Evolutionary conservation across 1,284 basidiomycete genomes (phyloP).

Genomic region (Ceratobasidium sp.): DNA sequence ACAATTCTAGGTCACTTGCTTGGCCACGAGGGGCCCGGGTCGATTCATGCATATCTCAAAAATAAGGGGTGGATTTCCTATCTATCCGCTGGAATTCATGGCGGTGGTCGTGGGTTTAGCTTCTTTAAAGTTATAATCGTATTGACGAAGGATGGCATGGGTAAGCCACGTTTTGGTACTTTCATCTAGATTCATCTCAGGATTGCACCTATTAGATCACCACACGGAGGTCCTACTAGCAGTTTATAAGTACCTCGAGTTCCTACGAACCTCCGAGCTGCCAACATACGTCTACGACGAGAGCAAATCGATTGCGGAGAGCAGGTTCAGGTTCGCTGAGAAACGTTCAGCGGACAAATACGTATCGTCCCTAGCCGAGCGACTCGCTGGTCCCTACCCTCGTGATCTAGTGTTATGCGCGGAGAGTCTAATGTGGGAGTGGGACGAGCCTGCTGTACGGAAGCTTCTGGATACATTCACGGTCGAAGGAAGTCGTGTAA

Average conservation of each 20-base stretch:
- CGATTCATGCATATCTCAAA: slow-evolving; percentile 92
- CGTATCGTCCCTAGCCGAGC: slow-evolving; percentile 79
- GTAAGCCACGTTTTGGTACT: slow-evolving; percentile 59
- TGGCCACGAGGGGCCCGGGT: slow-evolving; percentile 97
- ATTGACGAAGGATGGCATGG: slow-evolving; percentile 87
- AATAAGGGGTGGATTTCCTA: slow-evolving; percentile 90
- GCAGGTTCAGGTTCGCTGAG: slow-evolving; percentile 90
- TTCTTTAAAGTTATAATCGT: slow-evolving; percentile 89
- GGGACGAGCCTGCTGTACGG: slow-evolving; percentile 74
- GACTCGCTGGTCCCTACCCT: slow-evolving; percentile 84
- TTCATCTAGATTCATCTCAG: background rate
- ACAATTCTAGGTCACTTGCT: slow-evolving; percentile 87
- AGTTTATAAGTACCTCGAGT: slow-evolving; percentile 88
- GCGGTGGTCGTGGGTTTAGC: slow-evolving; percentile 82
- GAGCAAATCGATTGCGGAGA: slow-evolving; percentile 75
- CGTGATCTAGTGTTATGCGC: slow-evolving; percentile 81
- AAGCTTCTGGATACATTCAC: slow-evolving; percentile 71
- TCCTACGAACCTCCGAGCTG: slow-evolving; percentile 77
- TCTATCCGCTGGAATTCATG: slow-evolving; percentile 75
- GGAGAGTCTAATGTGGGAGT: slow-evolving; percentile 79
- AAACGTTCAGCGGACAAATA: slow-evolving; percentile 84
- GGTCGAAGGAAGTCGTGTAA: slow-evolving; percentile 73
- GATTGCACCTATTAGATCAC: slow-evolving; percentile 64
- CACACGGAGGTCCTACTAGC: slow-evolving; percentile 79
- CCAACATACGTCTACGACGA: slow-evolving; percentile 84